Base-by-base conservation (phyloP, 345 rosid genomes). In the Reutealis trisperma region DNA sequence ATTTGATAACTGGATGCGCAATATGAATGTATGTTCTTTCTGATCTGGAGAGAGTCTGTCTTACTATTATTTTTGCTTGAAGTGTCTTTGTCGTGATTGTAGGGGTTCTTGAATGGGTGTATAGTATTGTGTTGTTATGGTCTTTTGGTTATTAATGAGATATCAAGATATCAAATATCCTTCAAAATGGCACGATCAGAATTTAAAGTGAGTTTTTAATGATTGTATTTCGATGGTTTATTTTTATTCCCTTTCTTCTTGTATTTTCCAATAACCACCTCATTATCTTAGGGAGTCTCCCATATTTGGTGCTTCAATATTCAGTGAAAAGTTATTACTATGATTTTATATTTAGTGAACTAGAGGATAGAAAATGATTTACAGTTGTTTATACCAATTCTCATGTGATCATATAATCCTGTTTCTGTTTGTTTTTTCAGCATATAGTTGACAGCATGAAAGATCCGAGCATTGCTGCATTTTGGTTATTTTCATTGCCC, bases 361-460 rank as follows among this genome's bases (percentile, higher is more conserved):
- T 74, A 49, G 47, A 5, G 70, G 41, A 27, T 67, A 12, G 47
- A 45, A 58, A 12, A 25, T 57, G 8, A 44, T 54, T 68, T 18
- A 61, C 22, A 16, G 74, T 41, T 25, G 34, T 67, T 47, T 32
- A 60, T 69, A 58, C 11, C 62, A 5, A 10, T 70, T 68, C 55
- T 58, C 51, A 44, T 75, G 70, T 75, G 45, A 72, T 79, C 34
- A 51, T 41, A 45, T 61, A 57, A 60, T 60, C 16, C 44, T 63
- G 58, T 72, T 57, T 34, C 58, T 68, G 59, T 83, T 78, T 57
- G 8, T 68, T 72, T 67, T 85, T 87, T 82, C 94, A 94, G 97
- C 97, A 94, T 83, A 93, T 94, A 63, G 88, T 91, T 74, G 93
- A 94, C 85, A 91, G 96, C 89, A 93, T 94, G 98, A 91, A 87